phyloP scores from a whole-genome alignment of 1,139 yeast species.

The Zygosaccharomyces sapae region DNA sequence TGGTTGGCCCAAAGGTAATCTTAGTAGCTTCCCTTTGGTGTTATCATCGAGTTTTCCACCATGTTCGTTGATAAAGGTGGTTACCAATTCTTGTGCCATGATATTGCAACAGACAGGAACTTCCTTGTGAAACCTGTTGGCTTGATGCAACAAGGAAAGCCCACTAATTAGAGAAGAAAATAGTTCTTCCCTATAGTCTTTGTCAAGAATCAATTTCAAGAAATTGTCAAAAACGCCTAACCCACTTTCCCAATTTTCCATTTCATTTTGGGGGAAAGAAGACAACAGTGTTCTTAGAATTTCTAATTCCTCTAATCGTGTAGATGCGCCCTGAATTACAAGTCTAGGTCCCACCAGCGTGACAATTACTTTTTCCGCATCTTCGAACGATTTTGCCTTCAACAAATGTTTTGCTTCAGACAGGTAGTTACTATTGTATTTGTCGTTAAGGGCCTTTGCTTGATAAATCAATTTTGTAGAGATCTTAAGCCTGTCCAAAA shows the following conservation, averaged over 20 bases:
- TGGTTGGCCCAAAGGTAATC: slow-evolving; percentile 29
- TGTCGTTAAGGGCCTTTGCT: slow-evolving; percentile 46
- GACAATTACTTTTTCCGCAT: slow-evolving; percentile 60
- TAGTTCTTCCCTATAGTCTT: slow-evolving; percentile 26
- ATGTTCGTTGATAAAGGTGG: slow-evolving; percentile 11
- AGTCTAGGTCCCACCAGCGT: slow-evolving; percentile 61
- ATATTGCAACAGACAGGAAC: slow-evolving; percentile 32
- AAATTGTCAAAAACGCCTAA: slow-evolving; percentile 55
- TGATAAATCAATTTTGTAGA: slow-evolving; percentile 49
- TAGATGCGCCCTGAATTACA: slow-evolving; percentile 43
- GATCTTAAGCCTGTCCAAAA: slow-evolving; percentile 42
- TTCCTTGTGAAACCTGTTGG: slow-evolving; percentile 16
- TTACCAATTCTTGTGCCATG: slow-evolving; percentile 25
- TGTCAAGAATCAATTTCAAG: slow-evolving; percentile 27
- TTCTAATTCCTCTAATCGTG: slow-evolving; percentile 40
- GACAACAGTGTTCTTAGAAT: slow-evolving; percentile 43
- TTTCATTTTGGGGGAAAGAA: slow-evolving; percentile 47
- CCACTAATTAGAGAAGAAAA: slow-evolving; percentile 43
- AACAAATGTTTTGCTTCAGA: slow-evolving; percentile 60
- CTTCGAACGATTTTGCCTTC: slow-evolving; percentile 54
- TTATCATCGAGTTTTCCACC: slow-evolving; percentile 6
- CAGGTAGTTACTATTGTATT: slow-evolving; percentile 44
- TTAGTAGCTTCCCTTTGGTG: slow-evolving; percentile 15
- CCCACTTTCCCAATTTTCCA: slow-evolving; percentile 55
- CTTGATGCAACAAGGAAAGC: slow-evolving; percentile 39